Evolutionary conservation across 2,329 filamentous ascomycete species (phyloP).

Genomic region (Talaromyces islandicus): DNA sequence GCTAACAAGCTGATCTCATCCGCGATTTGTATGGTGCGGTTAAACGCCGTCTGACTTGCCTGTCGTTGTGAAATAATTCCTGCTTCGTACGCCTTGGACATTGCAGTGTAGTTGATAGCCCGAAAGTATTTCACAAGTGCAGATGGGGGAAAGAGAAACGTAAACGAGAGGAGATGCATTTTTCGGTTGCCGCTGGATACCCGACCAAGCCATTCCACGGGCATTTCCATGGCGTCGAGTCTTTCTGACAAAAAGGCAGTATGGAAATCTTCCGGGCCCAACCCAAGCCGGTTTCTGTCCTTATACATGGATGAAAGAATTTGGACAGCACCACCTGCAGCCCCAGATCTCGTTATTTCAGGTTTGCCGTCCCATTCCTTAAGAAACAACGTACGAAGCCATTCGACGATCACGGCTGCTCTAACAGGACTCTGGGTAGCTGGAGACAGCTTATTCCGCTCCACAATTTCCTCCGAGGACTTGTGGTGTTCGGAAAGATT

Average conservation of each 20-base stretch:
- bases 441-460: neutral
- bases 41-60: conserved; percentile 40
- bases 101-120: conserved; percentile 77
- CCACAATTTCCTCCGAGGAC: conserved; percentile 8
- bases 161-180: conserved; percentile 71
- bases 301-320: conserved; percentile 68
- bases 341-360: conserved; percentile 61
- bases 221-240: conserved; percentile 68
- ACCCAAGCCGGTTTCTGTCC: conserved; percentile 60
- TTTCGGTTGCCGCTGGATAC: conserved; percentile 56
- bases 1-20: conserved; percentile 59
- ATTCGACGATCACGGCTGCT: conserved; percentile 35
- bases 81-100: conserved; percentile 73
- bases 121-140: conserved; percentile 78
- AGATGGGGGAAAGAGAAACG: conserved; percentile 70
- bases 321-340: conserved; percentile 70
- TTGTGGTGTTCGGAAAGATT: conserved; percentile 27
- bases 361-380: conserved; percentile 75
- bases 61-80: conserved; percentile 47
- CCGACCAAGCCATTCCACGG: conserved; percentile 63
- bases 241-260: conserved; percentile 71
- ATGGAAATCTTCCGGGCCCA: conserved; percentile 65
- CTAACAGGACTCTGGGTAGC: conserved; percentile 17
- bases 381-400: conserved; percentile 61
- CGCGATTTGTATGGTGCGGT: conserved; percentile 37